Conservation (phyloP, 352 stramenopile species). For the Halophytophthora batemanensis region DNA sequence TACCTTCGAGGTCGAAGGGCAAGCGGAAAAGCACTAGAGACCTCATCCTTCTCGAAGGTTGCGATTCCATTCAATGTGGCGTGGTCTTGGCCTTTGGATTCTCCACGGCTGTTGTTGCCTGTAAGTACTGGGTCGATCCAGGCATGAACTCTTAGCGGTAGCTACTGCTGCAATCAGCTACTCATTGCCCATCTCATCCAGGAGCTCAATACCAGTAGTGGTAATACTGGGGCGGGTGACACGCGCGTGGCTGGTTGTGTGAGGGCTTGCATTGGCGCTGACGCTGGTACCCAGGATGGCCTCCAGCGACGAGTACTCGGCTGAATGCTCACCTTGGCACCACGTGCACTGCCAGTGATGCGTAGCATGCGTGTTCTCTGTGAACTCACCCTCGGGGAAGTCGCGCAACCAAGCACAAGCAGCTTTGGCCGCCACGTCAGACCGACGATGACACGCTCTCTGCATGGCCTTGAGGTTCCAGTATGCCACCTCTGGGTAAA, state of each 20-base stretch:
- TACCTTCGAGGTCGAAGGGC: no score
- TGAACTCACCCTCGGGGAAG: slow-evolving; percentile 48
- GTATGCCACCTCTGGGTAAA: slow-evolving; percentile 53
- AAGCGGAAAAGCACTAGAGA: no score
- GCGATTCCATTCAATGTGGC: no score
- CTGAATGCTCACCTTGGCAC: slow-evolving; percentile 33
- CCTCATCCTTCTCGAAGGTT: no score
- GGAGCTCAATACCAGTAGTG: slow-evolving; percentile 13
- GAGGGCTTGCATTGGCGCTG: neutral
- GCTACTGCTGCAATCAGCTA: no score
- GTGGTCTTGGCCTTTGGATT: no score
- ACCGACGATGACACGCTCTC: slow-evolving; percentile 15
- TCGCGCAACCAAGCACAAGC: slow-evolving; percentile 37
- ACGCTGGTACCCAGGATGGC: slow-evolving; percentile 18
- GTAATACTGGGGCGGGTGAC: slow-evolving; percentile 19
- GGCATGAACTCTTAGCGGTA: no score
- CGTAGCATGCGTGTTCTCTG: slow-evolving; percentile 32
- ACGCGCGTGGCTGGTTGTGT: neutral
- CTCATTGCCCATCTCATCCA: no score
- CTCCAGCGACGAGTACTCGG: slow-evolving; percentile 23
- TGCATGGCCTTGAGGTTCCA: slow-evolving; percentile 47
- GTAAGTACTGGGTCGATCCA: no score
- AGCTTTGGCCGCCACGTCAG: slow-evolving; percentile 19
- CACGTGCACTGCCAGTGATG: slow-evolving; percentile 67
- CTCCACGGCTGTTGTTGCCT: no score